Evolutionary conservation across 805 yeast genomes (phyloP), one percentile per base, ranked within the genome.

Genomic region (Candida incommunis): DNA sequence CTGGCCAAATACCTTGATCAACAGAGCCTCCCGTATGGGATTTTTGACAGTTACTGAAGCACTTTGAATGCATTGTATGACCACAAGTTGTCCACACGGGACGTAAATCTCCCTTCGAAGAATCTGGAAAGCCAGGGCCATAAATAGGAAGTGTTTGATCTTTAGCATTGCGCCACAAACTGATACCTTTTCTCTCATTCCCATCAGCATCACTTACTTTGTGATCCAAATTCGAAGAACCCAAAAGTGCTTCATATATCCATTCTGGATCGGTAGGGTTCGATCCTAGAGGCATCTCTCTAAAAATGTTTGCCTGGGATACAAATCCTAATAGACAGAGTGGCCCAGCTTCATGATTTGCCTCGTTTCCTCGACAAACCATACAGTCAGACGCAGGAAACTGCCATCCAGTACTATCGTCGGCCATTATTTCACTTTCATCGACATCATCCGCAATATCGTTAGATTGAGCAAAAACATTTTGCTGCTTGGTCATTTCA

Each of bases 11-110:
- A 70, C 63, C 50, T 82, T 77, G 50, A 88, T 84, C 56, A 94
- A 70, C 0, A 95, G 83, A 26, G 87, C 75, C 56, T 47, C 23
- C 2, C 50, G 51, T 27, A 35, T 46, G 25, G 44, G 50, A 37
- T 48, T 50, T 9, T 22, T 34, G 25, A 68, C 66, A 55, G 81
- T 60, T 55, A 77, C 83, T 47, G 54, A 80, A 81, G 58, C 98
- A 90, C 16, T 74, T 69, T 49, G 74, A 76, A 60, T 90, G 98
- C 79, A 90, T 81, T 1, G 95, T 94, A 62, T 90, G 98, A 1
- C 96, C 94, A 66, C 98, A 90, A 43, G 94, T 80, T 48, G 77
- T 73, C 2, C 80, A 68, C 1, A 82, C 63, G 46, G 50, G 62
- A 46, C 50, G 50, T 37, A 44, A 47, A 27, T 42, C 48, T 25